Percentiles rank a stretch among this genome's conserved stretches.
Conservation (phyloP, 2,329 filamentous ascomycete genomes). For the Phoma herbarum region DNA sequence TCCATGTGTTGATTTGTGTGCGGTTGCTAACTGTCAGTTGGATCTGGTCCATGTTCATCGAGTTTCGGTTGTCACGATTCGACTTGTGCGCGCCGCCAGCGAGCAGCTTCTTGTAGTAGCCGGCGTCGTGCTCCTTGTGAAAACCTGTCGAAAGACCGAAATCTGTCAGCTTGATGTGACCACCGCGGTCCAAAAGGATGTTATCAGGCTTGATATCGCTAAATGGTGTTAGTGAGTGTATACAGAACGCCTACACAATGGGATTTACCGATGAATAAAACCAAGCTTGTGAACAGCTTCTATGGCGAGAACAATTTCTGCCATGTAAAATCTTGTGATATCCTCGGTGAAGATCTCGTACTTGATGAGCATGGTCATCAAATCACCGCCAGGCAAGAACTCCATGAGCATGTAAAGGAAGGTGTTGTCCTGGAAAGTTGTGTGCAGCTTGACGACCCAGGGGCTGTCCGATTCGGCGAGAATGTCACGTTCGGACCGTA, state of each 20-base stretch:
- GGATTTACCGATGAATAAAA: constrained; percentile 90
- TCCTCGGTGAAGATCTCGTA: constrained; percentile 99
- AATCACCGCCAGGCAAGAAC: constrained; percentile 94
- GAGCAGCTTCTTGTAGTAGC: constrained; percentile 96
- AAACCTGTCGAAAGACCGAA: constrained; percentile 98
- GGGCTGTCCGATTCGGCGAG: constrained; percentile 98
- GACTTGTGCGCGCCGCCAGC: constrained; percentile 67
- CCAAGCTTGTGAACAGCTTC: constrained; percentile 97
- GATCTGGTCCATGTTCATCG: constrained; percentile 96
- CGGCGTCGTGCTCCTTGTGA: constrained; percentile 96
- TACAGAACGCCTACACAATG: neutral
- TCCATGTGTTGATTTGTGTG: constrained; percentile 98
- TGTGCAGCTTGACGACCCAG: constrained; percentile 98
- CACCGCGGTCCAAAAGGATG: constrained; percentile 91
- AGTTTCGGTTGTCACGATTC: constrained; percentile 76
- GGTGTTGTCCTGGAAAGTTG: constrained; percentile 94
- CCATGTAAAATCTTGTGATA: constrained; percentile 99
- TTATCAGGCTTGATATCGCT: constrained; percentile 99
- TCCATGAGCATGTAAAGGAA: constrained; percentile 99
- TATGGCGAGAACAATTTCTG: constrained; percentile 96
- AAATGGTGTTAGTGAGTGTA: constrained; percentile 35
- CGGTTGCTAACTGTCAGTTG: constrained; percentile 98
- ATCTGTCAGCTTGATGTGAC: constrained; percentile 97
- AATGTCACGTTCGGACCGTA: constrained; percentile 96
- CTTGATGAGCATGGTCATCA: constrained; percentile 99